Conservation (phyloP, 75 land plant genomes). For the Pinus albicaulis region DNA sequence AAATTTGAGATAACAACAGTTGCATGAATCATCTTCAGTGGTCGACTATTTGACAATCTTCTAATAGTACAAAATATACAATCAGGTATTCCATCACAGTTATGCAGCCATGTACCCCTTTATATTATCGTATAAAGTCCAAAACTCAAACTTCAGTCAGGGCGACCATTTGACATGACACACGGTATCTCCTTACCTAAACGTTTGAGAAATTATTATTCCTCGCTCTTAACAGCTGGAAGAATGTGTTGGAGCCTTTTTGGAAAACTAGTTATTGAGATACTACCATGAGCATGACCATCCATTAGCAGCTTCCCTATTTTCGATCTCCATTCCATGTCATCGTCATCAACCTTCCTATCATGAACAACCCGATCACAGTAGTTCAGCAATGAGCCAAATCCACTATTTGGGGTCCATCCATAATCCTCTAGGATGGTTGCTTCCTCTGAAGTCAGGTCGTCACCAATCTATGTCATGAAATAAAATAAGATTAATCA, state of each 20-base stretch:
- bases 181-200: not conserved
- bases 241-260: conserved; percentile 10
- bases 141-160: not conserved
- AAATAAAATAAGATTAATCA: not conserved
- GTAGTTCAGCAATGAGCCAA: conserved; percentile 86
- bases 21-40: not conserved
- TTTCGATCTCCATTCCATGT: conserved; percentile 74
- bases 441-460: conserved; percentile 71
- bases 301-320: conserved; percentile 74
- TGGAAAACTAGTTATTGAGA: conserved; percentile 16
- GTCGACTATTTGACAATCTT: not conserved
- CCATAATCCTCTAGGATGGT: conserved; percentile 66
- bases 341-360: conserved; percentile 42
- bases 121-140: not conserved
- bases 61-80: not conserved
- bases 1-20: not conserved
- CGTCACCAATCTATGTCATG: conserved; percentile 61
- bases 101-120: not conserved
- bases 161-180: not conserved
- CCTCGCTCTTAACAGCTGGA: conserved; percentile 4
- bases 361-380: conserved; percentile 86
- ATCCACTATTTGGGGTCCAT: conserved; percentile 75
- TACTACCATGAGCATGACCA: conserved; percentile 65
- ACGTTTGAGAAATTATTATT: not conserved
- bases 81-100: not conserved